These are phyloP conservation scores for Pyronema omphalodes DNA, from an alignment of 495 filamentous ascomycete genomes.

Conservation along the genomic window DNA sequence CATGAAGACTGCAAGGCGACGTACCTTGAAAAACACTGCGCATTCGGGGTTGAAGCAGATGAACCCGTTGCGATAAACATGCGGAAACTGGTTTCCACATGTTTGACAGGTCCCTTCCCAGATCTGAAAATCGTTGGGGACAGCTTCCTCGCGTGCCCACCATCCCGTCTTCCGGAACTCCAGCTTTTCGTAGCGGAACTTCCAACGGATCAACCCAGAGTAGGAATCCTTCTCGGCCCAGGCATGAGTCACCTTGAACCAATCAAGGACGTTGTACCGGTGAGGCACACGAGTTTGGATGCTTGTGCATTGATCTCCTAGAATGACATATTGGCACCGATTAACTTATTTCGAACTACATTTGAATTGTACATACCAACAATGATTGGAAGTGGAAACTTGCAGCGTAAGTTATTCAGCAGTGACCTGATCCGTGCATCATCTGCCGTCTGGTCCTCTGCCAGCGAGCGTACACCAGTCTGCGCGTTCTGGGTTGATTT, in stretches of 20 bases:
- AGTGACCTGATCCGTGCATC: constrained; percentile 26
- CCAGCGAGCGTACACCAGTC: constrained; percentile 29
- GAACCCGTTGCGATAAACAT: constrained; percentile 44
- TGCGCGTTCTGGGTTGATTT: constrained; percentile 24
- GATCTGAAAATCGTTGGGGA: constrained; percentile 16
- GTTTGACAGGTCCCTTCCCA: constrained; percentile 24
- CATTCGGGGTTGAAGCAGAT: constrained; percentile 48
- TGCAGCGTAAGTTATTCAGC: constrained; percentile 23
- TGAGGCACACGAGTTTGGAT: constrained; percentile 39
- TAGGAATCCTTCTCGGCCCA: constrained; percentile 43
- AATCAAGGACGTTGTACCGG: constrained; percentile 50
- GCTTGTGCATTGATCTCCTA: constrained; percentile 21
- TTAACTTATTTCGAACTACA: too few species aligned
- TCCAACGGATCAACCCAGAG: constrained; percentile 30
- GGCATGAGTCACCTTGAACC: constrained; percentile 50
- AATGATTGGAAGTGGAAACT: constrained; percentile 37
- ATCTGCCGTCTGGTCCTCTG: constrained; percentile 28
- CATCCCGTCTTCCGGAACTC: constrained; percentile 41
- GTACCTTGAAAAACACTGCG: constrained; percentile 34
- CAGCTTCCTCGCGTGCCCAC: constrained; percentile 33
- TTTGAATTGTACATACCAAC: constrained; percentile 31
- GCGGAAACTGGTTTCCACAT: constrained; percentile 28
- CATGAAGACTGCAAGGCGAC: constrained; percentile 5
- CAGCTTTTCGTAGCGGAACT: constrained; percentile 57
- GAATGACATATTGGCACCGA: constrained; percentile 1